A percentile compares a stretch with the other conserved stretches of the same genome.
These are phyloP conservation scores for Jamesozyma piceae DNA, from an alignment of 805 yeast species.

Conservation along the genomic window DNA sequence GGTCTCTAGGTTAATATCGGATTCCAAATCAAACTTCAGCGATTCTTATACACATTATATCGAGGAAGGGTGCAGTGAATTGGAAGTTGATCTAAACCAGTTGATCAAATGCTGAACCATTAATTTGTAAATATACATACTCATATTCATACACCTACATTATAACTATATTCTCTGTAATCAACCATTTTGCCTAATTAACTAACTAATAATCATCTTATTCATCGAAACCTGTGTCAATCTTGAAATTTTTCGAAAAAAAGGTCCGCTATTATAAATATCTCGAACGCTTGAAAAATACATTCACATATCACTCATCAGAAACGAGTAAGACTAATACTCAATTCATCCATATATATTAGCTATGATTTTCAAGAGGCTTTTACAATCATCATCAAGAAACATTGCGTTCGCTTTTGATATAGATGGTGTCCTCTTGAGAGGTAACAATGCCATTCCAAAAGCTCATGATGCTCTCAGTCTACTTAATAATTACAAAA, in stretches of 20 bases:
- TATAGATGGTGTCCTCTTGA: constrained; percentile 81
- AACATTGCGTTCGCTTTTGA: constrained; percentile 29
- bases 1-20: constrained; percentile 42
- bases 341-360: too few relatives aligned
- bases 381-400: constrained; percentile 9
- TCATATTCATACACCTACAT: too few relatives aligned
- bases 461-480: constrained; percentile 54
- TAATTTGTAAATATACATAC: too few relatives aligned
- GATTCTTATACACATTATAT: constrained; percentile 19
- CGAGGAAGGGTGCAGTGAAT: constrained; percentile 31
- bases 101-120: neutral
- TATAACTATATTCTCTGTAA: too few relatives aligned
- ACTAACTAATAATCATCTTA: too few relatives aligned
- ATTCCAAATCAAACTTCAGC: constrained; percentile 12
- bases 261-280: too few relatives aligned
- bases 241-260: too few relatives aligned
- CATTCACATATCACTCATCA: too few relatives aligned
- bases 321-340: too few relatives aligned
- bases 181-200: too few relatives aligned
- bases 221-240: too few relatives aligned
- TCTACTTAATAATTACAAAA: constrained; percentile 40
- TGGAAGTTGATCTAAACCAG: constrained; percentile 5
- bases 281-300: too few relatives aligned
- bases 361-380: constrained; percentile 12
- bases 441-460: constrained; percentile 61